Evolutionary conservation across 2,329 filamentous ascomycete genomes (phyloP).

Genomic region (Elsinoe arachidis): DNA sequence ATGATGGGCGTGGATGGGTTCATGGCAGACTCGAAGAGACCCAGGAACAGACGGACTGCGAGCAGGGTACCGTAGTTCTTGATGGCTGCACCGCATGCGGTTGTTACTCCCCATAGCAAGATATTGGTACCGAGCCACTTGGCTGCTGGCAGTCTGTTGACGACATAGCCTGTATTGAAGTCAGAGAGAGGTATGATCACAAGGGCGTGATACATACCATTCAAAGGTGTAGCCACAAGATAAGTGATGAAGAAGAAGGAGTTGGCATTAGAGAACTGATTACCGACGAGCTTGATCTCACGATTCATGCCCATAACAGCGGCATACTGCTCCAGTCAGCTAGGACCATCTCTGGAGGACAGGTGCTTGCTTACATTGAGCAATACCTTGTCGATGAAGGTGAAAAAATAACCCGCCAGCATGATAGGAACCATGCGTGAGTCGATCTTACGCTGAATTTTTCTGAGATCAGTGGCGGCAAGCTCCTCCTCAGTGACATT

Average conservation of each 20-base stretch:
- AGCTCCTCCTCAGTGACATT: background rate
- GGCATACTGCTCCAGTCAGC: conserved; percentile 60
- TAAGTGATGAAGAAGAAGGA: conserved; percentile 30
- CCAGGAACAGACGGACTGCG: conserved; percentile 39
- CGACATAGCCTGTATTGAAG: conserved; percentile 52
- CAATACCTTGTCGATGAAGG: conserved; percentile 40
- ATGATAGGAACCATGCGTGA: conserved; percentile 51
- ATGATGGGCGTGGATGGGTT: conserved; percentile 45
- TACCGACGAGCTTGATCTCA: conserved; percentile 47
- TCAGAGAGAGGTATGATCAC: conserved; percentile 52
- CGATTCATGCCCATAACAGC: conserved; percentile 54
- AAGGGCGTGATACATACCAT: conserved; percentile 45
- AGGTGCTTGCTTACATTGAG: conserved; percentile 28
- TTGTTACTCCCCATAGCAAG: conserved; percentile 36
- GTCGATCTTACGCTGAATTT: conserved; percentile 49
- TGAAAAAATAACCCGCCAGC: conserved; percentile 53
- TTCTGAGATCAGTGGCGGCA: conserved; percentile 26
- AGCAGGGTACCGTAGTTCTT: conserved; percentile 41
- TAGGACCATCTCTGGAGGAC: conserved; percentile 36
- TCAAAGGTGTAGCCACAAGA: conserved; percentile 51
- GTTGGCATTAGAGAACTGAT: conserved; percentile 33
- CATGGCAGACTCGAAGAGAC: conserved; percentile 43
- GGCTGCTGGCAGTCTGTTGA: conserved; percentile 42
- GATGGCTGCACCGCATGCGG: conserved; percentile 37
- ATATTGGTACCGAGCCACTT: conserved; percentile 38